Percentiles rank a stretch among this genome's conserved stretches.
These are phyloP conservation scores for Bothriochloa decipiens DNA, from an alignment of 176 grass and related monocot genomes.

Conservation along the genomic window DNA sequence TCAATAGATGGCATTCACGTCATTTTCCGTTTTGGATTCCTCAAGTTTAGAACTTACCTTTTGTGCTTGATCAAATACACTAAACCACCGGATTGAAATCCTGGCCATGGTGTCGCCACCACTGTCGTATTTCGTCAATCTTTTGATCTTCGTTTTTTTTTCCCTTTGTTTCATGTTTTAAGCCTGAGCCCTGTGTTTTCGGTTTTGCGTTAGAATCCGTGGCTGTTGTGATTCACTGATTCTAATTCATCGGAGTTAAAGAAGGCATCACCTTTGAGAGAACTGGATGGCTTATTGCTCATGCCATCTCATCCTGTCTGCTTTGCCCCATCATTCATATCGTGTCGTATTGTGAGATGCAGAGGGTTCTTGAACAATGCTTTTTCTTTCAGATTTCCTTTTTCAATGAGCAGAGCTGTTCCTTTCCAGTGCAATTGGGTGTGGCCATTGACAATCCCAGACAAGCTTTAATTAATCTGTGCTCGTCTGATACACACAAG, in stretches of 20 bases:
- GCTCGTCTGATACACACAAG: constrained; percentile 13
- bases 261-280: constrained; percentile 36
- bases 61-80: neutral
- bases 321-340: neutral
- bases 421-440: neutral
- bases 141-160: no score
- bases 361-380: no score
- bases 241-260: neutral
- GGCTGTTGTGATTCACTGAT: no score
- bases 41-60: constrained; percentile 1
- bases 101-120: neutral
- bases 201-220: neutral
- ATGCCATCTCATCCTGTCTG: neutral
- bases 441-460: constrained; percentile 19
- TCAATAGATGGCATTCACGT: neutral
- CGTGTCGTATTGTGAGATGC: constrained; percentile 29
- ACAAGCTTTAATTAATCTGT: neutral
- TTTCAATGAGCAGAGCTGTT: neutral
- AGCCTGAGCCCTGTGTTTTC: neutral
- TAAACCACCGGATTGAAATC: neutral
- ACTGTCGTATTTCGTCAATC: no score
- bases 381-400: no score
- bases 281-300: no score
- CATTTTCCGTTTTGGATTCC: neutral
- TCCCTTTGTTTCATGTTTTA: neutral